These are phyloP conservation scores for Alisma plantagoaquatica DNA, from an alignment of 106 monocot species.

Conservation along the genomic window DNA sequence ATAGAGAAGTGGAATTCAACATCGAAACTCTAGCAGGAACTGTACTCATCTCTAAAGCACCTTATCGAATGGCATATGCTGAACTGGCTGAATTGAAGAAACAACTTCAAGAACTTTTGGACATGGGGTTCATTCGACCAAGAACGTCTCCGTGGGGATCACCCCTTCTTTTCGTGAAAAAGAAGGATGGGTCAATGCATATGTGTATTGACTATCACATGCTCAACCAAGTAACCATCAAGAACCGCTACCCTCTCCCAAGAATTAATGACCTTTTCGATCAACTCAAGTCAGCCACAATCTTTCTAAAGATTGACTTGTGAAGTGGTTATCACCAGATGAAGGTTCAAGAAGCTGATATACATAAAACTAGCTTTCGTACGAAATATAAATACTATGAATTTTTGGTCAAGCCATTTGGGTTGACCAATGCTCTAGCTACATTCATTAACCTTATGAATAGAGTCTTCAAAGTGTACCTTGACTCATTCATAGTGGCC, in stretches of 20 bases:
- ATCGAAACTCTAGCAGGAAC: background rate
- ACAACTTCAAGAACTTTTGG: background rate
- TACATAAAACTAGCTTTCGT: background rate
- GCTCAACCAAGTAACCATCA: background rate
- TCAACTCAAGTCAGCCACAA: background rate
- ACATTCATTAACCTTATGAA: background rate
- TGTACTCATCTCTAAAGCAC: background rate
- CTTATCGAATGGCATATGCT: background rate
- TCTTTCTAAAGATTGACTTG: background rate
- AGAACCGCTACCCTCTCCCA: background rate
- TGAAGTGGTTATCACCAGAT: background rate
- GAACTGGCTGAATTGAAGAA: background rate
- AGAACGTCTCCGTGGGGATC: background rate
- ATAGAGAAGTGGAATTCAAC: background rate
- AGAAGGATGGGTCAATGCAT: background rate
- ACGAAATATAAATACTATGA: background rate
- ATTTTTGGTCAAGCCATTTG: background rate
- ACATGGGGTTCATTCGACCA: background rate
- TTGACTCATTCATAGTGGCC: background rate
- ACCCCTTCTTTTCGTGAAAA: background rate
- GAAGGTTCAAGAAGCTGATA: background rate
- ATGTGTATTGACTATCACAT: background rate
- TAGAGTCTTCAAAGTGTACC: background rate
- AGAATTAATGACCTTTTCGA: background rate
- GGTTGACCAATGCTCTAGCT: background rate